Evolutionary conservation across 768 basidiomycete genomes (phyloP).

Genomic region (Trametes gibbosa): DNA sequence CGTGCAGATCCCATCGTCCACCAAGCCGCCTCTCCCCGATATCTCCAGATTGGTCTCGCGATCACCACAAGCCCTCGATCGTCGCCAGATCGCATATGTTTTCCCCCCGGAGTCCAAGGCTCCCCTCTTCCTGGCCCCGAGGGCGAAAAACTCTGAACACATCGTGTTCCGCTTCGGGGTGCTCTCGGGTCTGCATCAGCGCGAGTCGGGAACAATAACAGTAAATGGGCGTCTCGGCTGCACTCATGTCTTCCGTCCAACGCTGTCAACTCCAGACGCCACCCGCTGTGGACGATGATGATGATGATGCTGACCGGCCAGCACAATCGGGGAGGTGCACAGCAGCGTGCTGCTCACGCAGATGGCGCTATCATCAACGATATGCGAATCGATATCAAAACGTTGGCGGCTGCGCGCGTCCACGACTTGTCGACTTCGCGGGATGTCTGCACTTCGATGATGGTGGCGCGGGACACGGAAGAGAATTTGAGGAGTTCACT

Average conservation of each 20-base stretch:
- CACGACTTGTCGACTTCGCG: not conserved
- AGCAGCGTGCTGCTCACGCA: not conserved
- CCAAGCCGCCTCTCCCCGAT: not conserved
- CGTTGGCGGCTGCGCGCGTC: not conserved
- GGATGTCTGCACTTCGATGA: not conserved
- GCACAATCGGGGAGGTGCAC: no score
- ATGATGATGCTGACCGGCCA: no score
- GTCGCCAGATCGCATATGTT: not conserved
- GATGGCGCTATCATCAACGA: not conserved
- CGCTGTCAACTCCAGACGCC: no score
- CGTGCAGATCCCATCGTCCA: constrained; percentile 6
- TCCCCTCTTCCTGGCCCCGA: no score
- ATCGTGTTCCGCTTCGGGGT: not conserved
- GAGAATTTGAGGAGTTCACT: not conserved
- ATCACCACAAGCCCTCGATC: not conserved
- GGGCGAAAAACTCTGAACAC: not conserved
- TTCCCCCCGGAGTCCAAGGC: no score
- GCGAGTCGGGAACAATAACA: no score
- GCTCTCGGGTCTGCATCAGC: not conserved
- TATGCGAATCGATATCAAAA: not conserved
- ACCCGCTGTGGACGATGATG: no score
- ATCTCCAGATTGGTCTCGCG: not conserved
- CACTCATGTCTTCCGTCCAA: not conserved
- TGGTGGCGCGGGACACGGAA: not conserved
- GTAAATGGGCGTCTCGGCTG: not conserved